These are phyloP conservation scores for Dactylellina parvicollis DNA, from an alignment of 2,329 filamentous ascomycete genomes.

Conservation along the genomic window DNA sequence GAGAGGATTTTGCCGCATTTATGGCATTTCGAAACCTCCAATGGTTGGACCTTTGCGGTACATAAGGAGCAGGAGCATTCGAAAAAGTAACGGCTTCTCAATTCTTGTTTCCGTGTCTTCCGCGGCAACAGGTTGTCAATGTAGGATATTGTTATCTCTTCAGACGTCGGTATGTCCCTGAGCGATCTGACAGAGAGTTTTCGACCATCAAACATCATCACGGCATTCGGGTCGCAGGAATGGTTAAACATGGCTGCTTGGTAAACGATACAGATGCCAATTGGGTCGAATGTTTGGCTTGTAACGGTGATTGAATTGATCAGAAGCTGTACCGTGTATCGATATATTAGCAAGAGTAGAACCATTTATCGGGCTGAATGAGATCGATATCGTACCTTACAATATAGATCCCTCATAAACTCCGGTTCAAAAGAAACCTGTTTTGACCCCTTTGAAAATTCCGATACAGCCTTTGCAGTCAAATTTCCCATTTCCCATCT, in stretches of 20 bases:
- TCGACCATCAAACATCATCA: slow-evolving; percentile 68
- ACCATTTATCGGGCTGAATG: no score
- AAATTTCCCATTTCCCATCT: slow-evolving; percentile 66
- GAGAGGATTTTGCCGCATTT: slow-evolving; percentile 56
- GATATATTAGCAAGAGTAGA: no score
- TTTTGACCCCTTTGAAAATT: slow-evolving; percentile 66
- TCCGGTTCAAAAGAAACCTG: slow-evolving; percentile 59
- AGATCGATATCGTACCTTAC: slow-evolving; percentile 61
- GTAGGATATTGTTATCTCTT: slow-evolving; percentile 72
- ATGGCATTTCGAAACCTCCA: slow-evolving; percentile 62
- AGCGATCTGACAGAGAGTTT: slow-evolving; percentile 66
- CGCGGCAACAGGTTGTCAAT: slow-evolving; percentile 68
- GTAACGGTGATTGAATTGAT: slow-evolving; percentile 70
- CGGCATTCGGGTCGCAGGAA: slow-evolving; percentile 71
- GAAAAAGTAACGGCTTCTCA: slow-evolving; percentile 70
- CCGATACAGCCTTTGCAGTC: slow-evolving; percentile 67
- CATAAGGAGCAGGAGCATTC: slow-evolving; percentile 69
- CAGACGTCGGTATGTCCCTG: slow-evolving; percentile 65
- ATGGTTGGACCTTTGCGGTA: slow-evolving; percentile 59
- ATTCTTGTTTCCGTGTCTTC: slow-evolving; percentile 65
- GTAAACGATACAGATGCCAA: slow-evolving; percentile 71
- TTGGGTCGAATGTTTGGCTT: slow-evolving; percentile 67
- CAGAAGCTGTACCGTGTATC: slow-evolving; percentile 63
- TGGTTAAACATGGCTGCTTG: slow-evolving; percentile 69
- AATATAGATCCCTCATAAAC: slow-evolving; percentile 63